Evolutionary conservation across 2,329 filamentous ascomycete species (phyloP), one percentile per base, ranked within the genome.

Genomic region (Akanthomyces uredinophilus): DNA sequence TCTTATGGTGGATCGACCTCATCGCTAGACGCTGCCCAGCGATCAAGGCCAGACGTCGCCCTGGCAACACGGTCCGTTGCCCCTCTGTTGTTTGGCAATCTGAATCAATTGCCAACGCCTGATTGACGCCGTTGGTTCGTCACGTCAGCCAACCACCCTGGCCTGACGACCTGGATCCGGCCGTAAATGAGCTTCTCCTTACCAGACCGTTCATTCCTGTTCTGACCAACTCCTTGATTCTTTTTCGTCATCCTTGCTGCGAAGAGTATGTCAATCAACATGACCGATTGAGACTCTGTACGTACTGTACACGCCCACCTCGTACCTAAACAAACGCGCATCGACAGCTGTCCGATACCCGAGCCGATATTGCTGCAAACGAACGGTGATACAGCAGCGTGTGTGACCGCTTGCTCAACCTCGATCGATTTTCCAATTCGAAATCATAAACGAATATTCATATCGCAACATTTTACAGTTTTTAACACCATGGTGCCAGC

Each of bases 401-500:
- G 35, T 20, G 49, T 39, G 49, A 50, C 47, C 37, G 43, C 29
- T 62, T 51, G 43, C 49, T 59, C 44, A 24, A 49, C 22, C 29
- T 51, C 44, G 50, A 29, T 41, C 27, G 37, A 24, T 29, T n/a
- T 16, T 63, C 32, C 10, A 35, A 29, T 29, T 2, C 11, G 27
- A 16, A 46, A 35, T 46, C n/a, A 41, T 29, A 16, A 13, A 41
- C 46, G 16, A 39, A 41, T 39, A 50, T 50, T 16, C 35, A 24
- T 41, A 52, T 11, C 35, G n/a, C 14, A 55, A 3, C 8, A 50
- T 43, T 49, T 41, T 14, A 49, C 8, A 55, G 5, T 22, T 22
- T 32, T 54, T 35, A 35, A 62, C 70, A 75, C 64, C 55, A 87
- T 86, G 83, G 78, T 79, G 65, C 78, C 80, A 59, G 77, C 81